A percentile compares a stretch with the other conserved stretches of the same genome.
phyloP scores from a whole-genome alignment of 805 yeast species.

The Debaryomyces maramus region DNA sequence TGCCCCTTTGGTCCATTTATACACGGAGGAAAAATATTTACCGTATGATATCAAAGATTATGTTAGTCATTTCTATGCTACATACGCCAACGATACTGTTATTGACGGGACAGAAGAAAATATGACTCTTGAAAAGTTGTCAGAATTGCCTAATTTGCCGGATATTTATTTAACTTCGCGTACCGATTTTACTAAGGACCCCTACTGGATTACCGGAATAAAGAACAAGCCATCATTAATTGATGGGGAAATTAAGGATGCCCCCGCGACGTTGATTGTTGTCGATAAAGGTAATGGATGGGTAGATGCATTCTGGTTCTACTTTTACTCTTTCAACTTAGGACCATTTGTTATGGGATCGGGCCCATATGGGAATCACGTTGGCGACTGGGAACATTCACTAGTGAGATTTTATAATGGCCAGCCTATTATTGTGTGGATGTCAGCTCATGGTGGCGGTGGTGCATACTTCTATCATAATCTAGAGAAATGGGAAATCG shows the following conservation, averaged over 20 bases:
- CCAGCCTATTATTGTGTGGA: conserved; percentile 82
- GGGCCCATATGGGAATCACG: conserved; percentile 96
- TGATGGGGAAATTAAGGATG: conserved; percentile 69
- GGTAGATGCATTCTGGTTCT: conserved; percentile 96
- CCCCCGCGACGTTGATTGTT: conserved; percentile 79
- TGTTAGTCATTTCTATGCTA: conserved; percentile 64
- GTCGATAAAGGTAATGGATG: conserved; percentile 93
- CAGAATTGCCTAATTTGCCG: conserved; percentile 24
- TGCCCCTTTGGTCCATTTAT: conserved; percentile 80
- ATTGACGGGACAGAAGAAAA: conserved; percentile 32
- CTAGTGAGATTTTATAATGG: conserved; percentile 82
- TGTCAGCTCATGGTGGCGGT: conserved; percentile 98
- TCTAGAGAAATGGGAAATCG: conserved; percentile 59
- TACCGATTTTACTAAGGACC: conserved; percentile 66
- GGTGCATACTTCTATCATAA: conserved; percentile 81
- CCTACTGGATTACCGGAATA: conserved; percentile 83
- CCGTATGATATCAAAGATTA: conserved; percentile 79
- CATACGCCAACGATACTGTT: conserved; percentile 49
- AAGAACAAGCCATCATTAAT: conserved; percentile 65
- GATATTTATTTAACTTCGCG: conserved; percentile 62
- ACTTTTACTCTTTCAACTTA: conserved; percentile 87
- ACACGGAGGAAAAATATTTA: conserved; percentile 82
- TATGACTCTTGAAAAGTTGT: conserved; percentile 35
- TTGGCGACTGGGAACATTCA: conserved; percentile 98
- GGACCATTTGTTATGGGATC: conserved; percentile 98